Base-by-base conservation (phyloP, 2,329 filamentous ascomycete genomes). In the Pseudopithomyces chartarum region DNA sequence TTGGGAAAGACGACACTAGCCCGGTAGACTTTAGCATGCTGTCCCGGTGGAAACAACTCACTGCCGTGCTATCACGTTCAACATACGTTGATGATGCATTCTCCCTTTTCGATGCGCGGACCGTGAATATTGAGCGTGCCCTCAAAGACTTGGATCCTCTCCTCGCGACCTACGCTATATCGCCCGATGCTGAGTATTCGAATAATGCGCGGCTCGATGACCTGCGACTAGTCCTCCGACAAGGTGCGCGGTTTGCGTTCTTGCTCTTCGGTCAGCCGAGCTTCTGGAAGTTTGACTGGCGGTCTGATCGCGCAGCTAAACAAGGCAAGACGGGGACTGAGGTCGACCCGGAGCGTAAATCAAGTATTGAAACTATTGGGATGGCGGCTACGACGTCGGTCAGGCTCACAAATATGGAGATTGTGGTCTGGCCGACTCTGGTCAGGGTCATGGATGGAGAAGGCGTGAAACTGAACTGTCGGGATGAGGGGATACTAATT, bases 271-370 rank as follows among this genome's bases (percentile, higher is more conserved):
- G 45, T n/a, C 57, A 60, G 40, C 53, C 60, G 1, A 36, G 39
- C 22, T 65, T 63, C 17, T 61, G 56, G 60, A 48, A 60, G 22
- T 61, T 61, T 22, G 58, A 61, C 38, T 63, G 57, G 62, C 46
- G 45, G n/a, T 52, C 57, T 12, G 54, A 51, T 29, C 49, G 48
- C 32, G 49, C 54, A 8, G 29, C 40, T 43, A 45, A 44, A 20
- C 47, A 56, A 19, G 57, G 57, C 36, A 54, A 54, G 29, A 22
- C 23, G 10, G 57, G 47, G n/a, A 11, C 32, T 11, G 49, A 56
- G 36, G 10, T 40, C 15, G 42, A 54, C 19, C 19, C 53, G 19
- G 48, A 54, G 2, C 8, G 38, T 2, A 26, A 19, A 1, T 29
- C 44, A 12, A 50, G 17, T 23, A 49, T 49, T 23, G 47, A 44